Evolutionary conservation across 2,329 filamentous ascomycete genomes (phyloP).

Genomic region (Pseudogymnoascus sp.): DNA sequence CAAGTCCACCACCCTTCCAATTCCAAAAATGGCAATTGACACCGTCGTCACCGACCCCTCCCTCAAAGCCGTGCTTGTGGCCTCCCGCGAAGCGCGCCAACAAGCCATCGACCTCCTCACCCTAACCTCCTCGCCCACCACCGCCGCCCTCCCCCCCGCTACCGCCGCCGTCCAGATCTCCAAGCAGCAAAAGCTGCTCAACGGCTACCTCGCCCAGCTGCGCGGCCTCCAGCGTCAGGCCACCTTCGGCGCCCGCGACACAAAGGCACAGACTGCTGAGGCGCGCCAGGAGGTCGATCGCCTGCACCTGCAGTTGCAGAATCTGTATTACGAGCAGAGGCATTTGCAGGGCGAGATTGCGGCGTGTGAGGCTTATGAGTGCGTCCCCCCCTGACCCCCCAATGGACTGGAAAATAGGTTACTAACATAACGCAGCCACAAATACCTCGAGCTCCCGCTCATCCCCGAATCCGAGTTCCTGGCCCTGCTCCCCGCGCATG

Average conservation of each 20-base stretch:
- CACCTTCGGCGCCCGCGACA: constrained; percentile 71
- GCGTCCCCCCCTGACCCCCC: constrained; percentile 30
- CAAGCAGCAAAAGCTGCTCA: constrained; percentile 70
- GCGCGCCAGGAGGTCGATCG: constrained; percentile 85
- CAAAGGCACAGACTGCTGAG: constrained; percentile 78
- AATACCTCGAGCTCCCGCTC: constrained; percentile 77
- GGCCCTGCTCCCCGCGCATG: constrained; percentile 63
- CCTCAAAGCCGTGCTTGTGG: constrained; percentile 60
- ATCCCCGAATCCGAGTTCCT: constrained; percentile 80
- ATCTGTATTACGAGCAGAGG: constrained; percentile 91
- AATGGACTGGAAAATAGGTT: neutral
- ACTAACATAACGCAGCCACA: constrained; percentile 51
- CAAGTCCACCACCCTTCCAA: neutral
- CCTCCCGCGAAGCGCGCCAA: constrained; percentile 63
- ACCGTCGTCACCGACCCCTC: constrained; percentile 55
- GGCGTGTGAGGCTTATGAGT: constrained; percentile 89
- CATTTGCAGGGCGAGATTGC: constrained; percentile 84
- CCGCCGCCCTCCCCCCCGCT: constrained; percentile 36
- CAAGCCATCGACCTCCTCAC: constrained; percentile 62
- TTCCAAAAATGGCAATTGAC: constrained; percentile 42
- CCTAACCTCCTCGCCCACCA: constrained; percentile 46
- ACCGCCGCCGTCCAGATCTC: constrained; percentile 51
- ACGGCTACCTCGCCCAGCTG: constrained; percentile 69
- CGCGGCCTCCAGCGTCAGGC: constrained; percentile 77
- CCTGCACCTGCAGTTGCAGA: constrained; percentile 86